Evolutionary conservation across 306 rosid genomes (phyloP).

Genomic region (Quercus bicolor): DNA sequence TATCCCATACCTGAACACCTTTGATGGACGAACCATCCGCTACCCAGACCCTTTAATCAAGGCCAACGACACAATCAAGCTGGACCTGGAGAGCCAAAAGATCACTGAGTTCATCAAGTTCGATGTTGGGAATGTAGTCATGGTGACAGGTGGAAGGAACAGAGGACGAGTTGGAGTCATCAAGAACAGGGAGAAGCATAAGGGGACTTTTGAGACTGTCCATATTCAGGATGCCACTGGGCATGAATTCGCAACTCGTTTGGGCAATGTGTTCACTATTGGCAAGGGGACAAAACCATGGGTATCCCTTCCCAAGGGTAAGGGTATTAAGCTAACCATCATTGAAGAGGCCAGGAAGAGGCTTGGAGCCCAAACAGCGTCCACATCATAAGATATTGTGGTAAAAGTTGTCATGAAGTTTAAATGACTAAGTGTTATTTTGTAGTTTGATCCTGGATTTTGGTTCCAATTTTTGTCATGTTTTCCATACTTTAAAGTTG

Average conservation of each 20-base stretch:
- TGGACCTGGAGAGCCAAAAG: slow-evolving; percentile 68
- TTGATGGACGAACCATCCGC: slow-evolving; percentile 85
- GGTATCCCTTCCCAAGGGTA: slow-evolving; percentile 74
- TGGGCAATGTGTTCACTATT: slow-evolving; percentile 66
- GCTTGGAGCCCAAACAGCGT: slow-evolving; percentile 56
- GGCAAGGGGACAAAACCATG: slow-evolving; percentile 74
- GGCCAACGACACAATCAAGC: slow-evolving; percentile 84
- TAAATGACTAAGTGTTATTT: not conserved
- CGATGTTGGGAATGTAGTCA: slow-evolving; percentile 73
- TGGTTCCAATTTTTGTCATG: not conserved
- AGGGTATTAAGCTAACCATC: slow-evolving; percentile 76
- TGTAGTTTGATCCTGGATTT: not conserved
- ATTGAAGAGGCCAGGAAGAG: slow-evolving; percentile 79
- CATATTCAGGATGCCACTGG: slow-evolving; percentile 78
- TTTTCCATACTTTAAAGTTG: not conserved
- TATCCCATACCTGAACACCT: slow-evolving; percentile 73
- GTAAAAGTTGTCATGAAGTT: not conserved
- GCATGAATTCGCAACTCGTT: slow-evolving; percentile 66
- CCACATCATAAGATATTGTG: slow-evolving; percentile 37
- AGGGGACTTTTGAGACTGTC: slow-evolving; percentile 78
- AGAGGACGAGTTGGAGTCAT: slow-evolving; percentile 80
- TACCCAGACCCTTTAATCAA: slow-evolving; percentile 79
- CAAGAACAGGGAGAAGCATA: slow-evolving; percentile 77
- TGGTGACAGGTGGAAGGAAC: slow-evolving; percentile 84
- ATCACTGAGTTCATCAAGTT: slow-evolving; percentile 66